phyloP scores from a whole-genome alignment of 495 filamentous ascomycete species.

The Jackrogersella multiformis region DNA sequence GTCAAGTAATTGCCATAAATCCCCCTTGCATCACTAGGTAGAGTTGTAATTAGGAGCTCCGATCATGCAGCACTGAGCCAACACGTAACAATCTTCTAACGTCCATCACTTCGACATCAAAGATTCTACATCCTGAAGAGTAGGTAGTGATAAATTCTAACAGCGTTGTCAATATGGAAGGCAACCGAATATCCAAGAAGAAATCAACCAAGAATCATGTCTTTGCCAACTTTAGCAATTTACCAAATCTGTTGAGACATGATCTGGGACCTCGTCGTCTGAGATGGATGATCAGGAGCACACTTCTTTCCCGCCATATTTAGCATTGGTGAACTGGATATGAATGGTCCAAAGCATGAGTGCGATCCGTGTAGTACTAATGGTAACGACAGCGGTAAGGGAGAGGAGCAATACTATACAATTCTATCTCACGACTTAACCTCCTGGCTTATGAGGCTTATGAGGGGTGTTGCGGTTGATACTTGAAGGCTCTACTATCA shows the following conservation, averaged over 20 bases:
- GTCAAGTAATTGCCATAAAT: no score
- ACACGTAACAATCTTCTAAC: no score
- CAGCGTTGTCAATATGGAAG: not conserved
- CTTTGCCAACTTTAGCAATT: not conserved
- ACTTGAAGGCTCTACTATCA: no score
- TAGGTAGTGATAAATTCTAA: no score
- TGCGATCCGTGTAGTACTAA: not conserved
- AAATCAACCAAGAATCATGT: not conserved
- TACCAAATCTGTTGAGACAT: not conserved
- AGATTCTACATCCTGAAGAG: no score
- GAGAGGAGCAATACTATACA: not conserved
- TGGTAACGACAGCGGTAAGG: not conserved
- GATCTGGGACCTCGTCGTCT: not conserved
- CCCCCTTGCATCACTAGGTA: no score
- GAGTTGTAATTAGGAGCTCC: no score
- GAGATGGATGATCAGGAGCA: not conserved
- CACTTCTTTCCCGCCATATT: not conserved
- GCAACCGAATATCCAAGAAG: not conserved
- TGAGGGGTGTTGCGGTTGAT: no score
- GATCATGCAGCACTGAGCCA: no score
- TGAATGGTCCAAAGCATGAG: not conserved
- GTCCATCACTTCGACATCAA: no score
- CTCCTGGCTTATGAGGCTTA: no score
- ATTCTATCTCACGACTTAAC: not conserved
- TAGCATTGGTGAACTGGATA: not conserved